These are phyloP conservation scores for Teratosphaeria epicoccoides DNA, from an alignment of 2,329 filamentous ascomycete species.

Conservation along the genomic window DNA sequence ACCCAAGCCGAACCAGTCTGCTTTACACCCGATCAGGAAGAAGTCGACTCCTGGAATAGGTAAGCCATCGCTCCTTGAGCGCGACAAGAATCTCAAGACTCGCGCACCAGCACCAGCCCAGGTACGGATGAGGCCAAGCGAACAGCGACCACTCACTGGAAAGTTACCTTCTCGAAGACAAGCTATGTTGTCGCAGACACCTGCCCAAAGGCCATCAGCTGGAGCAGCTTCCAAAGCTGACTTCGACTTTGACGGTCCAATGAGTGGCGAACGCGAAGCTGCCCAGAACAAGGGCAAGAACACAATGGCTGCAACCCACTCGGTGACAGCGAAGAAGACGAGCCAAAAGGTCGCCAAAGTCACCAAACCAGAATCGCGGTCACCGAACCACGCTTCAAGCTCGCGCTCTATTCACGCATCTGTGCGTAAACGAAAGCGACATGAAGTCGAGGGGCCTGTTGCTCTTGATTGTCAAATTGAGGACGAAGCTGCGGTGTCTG, in stretches of 20 bases:
- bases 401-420: not conserved
- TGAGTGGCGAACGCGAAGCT: not conserved
- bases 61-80: not conserved
- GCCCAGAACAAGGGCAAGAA: not conserved
- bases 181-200: conserved; percentile 3
- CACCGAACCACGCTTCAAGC: not conserved
- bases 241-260: not conserved
- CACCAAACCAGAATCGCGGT: not conserved
- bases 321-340: not conserved
- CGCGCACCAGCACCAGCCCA: not conserved
- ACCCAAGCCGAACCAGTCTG: not conserved
- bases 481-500: not conserved
- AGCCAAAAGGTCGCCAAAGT: not conserved
- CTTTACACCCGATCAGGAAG: not conserved
- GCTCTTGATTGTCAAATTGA: not conserved
- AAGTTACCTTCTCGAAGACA: conserved; percentile 1
- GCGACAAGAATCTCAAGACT: conserved; percentile 1
- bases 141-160: not conserved
- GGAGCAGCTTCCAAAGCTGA: not conserved
- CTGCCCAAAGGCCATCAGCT: not conserved
- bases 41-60: not conserved
- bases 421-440: not conserved
- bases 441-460: not conserved
- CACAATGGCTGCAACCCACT: not conserved
- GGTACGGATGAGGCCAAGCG: not conserved